These are phyloP conservation scores for Hericium rajendrae DNA, from an alignment of 768 basidiomycete genomes.

Conservation along the genomic window DNA sequence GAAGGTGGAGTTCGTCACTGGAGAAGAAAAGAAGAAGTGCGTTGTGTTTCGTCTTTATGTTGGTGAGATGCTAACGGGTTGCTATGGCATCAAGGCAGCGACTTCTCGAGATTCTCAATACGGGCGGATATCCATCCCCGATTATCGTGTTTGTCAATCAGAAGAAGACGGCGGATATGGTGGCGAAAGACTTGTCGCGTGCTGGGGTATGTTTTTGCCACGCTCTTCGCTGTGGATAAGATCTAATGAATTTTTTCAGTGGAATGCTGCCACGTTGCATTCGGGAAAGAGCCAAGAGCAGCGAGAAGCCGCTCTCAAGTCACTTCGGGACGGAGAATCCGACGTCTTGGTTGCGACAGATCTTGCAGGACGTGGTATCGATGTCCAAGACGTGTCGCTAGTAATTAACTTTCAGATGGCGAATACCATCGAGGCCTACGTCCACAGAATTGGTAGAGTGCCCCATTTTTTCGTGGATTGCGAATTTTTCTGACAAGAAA, in stretches of 20 bases:
- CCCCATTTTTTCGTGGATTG: not conserved
- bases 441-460: slow-evolving; percentile 89
- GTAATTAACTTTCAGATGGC: slow-evolving; percentile 99
- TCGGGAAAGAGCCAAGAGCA: slow-evolving; percentile 98
- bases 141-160: slow-evolving; percentile 99
- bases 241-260: slow-evolving; percentile 32
- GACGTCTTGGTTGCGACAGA: slow-evolving; percentile 95
- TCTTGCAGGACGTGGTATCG: slow-evolving; percentile 96
- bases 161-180: slow-evolving; percentile 98
- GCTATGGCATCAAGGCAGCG: slow-evolving; percentile 44
- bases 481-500: not conserved
- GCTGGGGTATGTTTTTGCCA: slow-evolving; percentile 56
- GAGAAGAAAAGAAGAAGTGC: slow-evolving; percentile 96
- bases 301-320: slow-evolving; percentile 84
- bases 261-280: slow-evolving; percentile 86
- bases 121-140: slow-evolving; percentile 71
- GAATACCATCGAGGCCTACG: slow-evolving; percentile 90
- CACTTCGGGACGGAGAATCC: slow-evolving; percentile 76
- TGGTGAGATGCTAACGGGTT: not conserved
- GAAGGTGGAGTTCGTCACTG: slow-evolving; percentile 82
- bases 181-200: slow-evolving; percentile 86
- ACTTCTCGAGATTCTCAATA: slow-evolving; percentile 88
- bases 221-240: not conserved
- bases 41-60: slow-evolving; percentile 19
- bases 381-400: slow-evolving; percentile 91